Percentiles rank a stretch among this genome's conserved stretches.
These are phyloP conservation scores for Raphanus sativus DNA, from an alignment of 345 rosid species.

Conservation along the genomic window DNA sequence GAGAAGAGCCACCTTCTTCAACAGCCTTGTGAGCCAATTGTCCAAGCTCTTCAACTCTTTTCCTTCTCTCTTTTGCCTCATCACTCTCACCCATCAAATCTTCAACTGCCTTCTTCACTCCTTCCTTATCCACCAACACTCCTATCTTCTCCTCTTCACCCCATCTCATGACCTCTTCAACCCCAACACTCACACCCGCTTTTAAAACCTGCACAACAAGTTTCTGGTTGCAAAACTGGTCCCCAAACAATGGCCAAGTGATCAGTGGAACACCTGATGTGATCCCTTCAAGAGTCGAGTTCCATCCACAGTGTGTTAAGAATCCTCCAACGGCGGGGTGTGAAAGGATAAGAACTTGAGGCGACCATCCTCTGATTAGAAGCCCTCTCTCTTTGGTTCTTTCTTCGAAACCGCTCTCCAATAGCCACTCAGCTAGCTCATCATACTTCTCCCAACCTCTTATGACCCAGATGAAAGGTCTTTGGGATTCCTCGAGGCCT, in stretches of 20 bases:
- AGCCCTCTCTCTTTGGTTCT: slow-evolving; percentile 26
- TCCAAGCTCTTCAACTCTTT: slow-evolving; percentile 38
- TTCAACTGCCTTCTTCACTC: slow-evolving; percentile 41
- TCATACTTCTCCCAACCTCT: slow-evolving; percentile 20
- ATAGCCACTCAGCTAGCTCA: slow-evolving; percentile 36
- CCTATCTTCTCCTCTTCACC: slow-evolving; percentile 56
- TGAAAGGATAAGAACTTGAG: slow-evolving; percentile 40
- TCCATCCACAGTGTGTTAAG: slow-evolving; percentile 42
- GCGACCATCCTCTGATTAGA: slow-evolving; percentile 37
- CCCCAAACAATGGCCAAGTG: slow-evolving; percentile 55
- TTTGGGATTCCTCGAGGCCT: neutral
- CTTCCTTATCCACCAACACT: slow-evolving; percentile 42
- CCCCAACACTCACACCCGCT: slow-evolving; percentile 56
- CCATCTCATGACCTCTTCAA: slow-evolving; percentile 38
- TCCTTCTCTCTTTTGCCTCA: slow-evolving; percentile 42
- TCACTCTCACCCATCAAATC: slow-evolving; percentile 47
- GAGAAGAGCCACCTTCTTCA: slow-evolving; percentile 56
- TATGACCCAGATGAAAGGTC: neutral
- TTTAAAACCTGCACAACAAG: slow-evolving; percentile 43
- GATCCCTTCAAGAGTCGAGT: slow-evolving; percentile 33
- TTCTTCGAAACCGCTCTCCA: slow-evolving; percentile 26
- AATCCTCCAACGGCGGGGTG: slow-evolving; percentile 37
- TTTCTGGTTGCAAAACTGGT: slow-evolving; percentile 65
- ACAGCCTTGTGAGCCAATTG: slow-evolving; percentile 43
- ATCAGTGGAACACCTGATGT: slow-evolving; percentile 27